Evolutionary conservation across 129 eudicot genomes (phyloP), one percentile per base, ranked within the genome.

Genomic region (Lonicera japonica): DNA sequence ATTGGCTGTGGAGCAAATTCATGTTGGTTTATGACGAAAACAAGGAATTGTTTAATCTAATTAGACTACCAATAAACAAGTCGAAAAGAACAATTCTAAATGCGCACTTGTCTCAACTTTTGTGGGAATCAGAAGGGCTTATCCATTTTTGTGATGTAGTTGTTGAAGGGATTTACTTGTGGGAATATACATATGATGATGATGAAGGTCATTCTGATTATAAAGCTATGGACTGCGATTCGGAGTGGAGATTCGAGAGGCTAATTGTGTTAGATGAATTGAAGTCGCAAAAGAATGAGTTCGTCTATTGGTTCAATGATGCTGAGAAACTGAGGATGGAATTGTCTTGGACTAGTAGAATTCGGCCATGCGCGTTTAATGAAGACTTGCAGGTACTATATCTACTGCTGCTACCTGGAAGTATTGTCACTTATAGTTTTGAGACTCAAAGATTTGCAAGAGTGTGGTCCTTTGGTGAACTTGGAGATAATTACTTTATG

Each of bases 21-120:
- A 24, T 69, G 73, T 39, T 59, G 73, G 56, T 69, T 8, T 58
- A 56, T 21, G 65, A 69, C 50, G 66, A 59, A 5, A 29, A 68
- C 14, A 20, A 14, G 22, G 65, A 60, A 14, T 29, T 58, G 16
- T 46, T 58, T 19, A 58, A 58, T 23, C 59, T 68, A 19, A 8
- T 58, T 19, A 40, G 9, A 58, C 54, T 68, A 16, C 73, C 66
- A 17, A 11, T 12, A 8, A 15, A 14, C 1, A 57, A 23, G 17
- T 24, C 21, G 5, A 11, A 13, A 15, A 8, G 54, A 41, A 29
- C 25, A 15, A 68, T 7, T 14, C 22, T 5, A 39, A 66, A 40
- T 41, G 24, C 18, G 21, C n/a, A 56, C 53, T 9, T n/a, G 21
- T 57, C 24, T 24, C 64, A 67, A 53, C 15, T 43, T 3, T 17